These are phyloP conservation scores for Bruguiera parviflora DNA, from an alignment of 345 rosid genomes.

Conservation along the genomic window DNA sequence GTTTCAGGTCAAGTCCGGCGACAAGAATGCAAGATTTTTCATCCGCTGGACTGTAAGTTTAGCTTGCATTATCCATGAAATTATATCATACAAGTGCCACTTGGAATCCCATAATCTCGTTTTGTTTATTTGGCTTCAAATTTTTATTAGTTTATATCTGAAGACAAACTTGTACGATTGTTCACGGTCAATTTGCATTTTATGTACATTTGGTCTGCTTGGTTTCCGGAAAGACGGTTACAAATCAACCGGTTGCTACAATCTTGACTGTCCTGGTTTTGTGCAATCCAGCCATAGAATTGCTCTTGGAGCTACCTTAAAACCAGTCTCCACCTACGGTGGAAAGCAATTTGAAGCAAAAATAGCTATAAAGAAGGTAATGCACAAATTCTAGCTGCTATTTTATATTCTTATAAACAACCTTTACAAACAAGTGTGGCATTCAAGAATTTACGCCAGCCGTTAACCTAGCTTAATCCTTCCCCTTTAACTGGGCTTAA, in stretches of 20 bases:
- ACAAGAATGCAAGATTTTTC: neutral
- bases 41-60: neutral
- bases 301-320: neutral
- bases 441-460: no score
- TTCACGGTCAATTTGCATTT: no score
- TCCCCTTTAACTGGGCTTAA: no score
- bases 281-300: constrained; percentile 4
- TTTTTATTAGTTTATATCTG: neutral
- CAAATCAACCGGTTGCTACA: constrained; percentile 5
- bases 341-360: neutral
- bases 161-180: no score
- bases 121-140: neutral
- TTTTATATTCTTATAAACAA: no score
- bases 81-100: neutral
- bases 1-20: neutral
- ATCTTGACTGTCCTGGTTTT: constrained; percentile 13
- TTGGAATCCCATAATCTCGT: neutral
- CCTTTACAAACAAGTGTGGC: no score
- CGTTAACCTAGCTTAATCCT: neutral
- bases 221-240: neutral
- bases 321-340: neutral
- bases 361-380: neutral
- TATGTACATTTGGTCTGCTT: no score
- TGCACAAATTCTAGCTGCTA: no score
- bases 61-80: neutral